These are phyloP conservation scores for Onygenales sp. DNA, from an alignment of 2,329 filamentous ascomycete species.

Conservation along the genomic window DNA sequence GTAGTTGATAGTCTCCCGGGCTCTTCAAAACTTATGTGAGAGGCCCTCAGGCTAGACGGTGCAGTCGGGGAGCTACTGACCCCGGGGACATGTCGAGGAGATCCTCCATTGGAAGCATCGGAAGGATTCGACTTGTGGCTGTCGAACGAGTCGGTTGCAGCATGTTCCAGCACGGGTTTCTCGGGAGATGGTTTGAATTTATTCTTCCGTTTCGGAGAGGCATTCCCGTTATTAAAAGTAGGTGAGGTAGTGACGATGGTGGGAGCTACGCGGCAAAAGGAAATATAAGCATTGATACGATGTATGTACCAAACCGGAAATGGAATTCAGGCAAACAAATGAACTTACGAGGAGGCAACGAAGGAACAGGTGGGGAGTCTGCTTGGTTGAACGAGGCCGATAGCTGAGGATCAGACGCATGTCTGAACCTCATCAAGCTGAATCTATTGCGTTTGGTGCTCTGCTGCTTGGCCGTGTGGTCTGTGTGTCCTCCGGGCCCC, in stretches of 20 bases:
- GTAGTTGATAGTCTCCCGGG: conserved; percentile 42
- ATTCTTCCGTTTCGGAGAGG: conserved; percentile 29
- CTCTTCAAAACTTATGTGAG: conserved; percentile 53
- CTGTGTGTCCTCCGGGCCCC: not conserved
- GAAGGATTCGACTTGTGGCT: conserved; percentile 6
- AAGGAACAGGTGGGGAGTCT: conserved; percentile 38
- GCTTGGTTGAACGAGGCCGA: conserved; percentile 61
- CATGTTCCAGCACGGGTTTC: conserved; percentile 24
- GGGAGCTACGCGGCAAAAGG: conserved; percentile 30
- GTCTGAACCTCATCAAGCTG: conserved; percentile 70
- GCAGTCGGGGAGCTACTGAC: conserved; percentile 15
- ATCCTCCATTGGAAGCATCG: conserved; percentile 1
- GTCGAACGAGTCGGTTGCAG: conserved; percentile 11
- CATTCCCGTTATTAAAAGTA: conserved; percentile 52
- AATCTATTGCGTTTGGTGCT: conserved; percentile 38
- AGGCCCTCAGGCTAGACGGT: conserved; percentile 23
- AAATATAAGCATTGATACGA: conserved; percentile 3
- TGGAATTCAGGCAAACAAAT: not conserved
- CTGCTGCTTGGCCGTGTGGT: conserved; percentile 4
- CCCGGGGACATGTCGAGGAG: not conserved
- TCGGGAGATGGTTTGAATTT: conserved; percentile 28
- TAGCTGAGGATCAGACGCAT: conserved; percentile 87
- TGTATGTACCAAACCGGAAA: conserved; percentile 4
- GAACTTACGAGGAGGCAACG: conserved; percentile 29
- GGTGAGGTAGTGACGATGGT: conserved; percentile 88